Evolutionary conservation across 176 grass and related monocot species (phyloP), one percentile per base, ranked within the genome.

Genomic region (Olyra latifolia): DNA sequence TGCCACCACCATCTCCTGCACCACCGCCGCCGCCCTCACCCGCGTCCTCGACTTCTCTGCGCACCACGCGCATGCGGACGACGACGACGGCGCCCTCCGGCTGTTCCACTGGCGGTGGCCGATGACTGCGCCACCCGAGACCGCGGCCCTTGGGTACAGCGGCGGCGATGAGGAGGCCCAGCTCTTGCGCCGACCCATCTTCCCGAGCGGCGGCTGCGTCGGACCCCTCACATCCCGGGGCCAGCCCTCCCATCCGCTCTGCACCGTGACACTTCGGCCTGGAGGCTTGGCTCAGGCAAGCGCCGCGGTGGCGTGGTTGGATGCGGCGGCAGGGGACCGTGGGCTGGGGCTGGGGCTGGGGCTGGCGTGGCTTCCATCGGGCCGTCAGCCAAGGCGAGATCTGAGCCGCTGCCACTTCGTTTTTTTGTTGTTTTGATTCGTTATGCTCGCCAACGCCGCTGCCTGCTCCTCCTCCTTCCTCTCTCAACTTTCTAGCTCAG

Each of bases 81-180:
- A n/a, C n/a, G n/a, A n/a, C n/a, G n/a, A n/a, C n/a, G n/a, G n/a
- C n/a, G n/a, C n/a, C n/a, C n/a, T n/a, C n/a, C n/a, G n/a, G n/a
- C n/a, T n/a, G n/a, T n/a, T n/a, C n/a, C n/a, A n/a, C n/a, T n/a
- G n/a, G n/a, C n/a, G n/a, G n/a, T n/a, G n/a, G n/a, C n/a, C n/a
- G n/a, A n/a, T n/a, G n/a, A n/a, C 28, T 59, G 75, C 75, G 35
- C 17, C 6, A 15, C 27, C 75, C 1, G 75, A 77, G 59, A 78
- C 75, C 75, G 59, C 19, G 75, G 75, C 59, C 75, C 27, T 15
- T 12, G 25, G 6, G 4, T 63, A 48, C 28, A 65, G 16, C 58
- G 41, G 58, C 58, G 58, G 75, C 43, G 25, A 77, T 63, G 75
- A 77, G 42, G 75, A 79, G 76, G 76, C 76, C 76, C 46, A 62